phyloP scores from a whole-genome alignment of 73 alveolate species.

The Paramecium pentaurelia region DNA sequence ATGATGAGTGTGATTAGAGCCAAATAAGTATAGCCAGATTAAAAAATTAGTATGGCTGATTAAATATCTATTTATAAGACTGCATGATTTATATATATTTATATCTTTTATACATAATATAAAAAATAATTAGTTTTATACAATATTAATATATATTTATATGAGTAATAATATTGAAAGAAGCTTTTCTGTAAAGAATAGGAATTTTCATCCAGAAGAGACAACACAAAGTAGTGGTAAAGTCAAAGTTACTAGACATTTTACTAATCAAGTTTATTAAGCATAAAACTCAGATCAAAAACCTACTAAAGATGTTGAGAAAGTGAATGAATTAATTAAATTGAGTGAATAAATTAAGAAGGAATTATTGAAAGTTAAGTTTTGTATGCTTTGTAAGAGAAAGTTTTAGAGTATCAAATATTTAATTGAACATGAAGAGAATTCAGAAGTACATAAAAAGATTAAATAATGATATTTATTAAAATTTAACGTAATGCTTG shows the following conservation, averaged over 20 bases:
- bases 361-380: not conserved
- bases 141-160: not conserved
- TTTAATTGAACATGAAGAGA: not conserved
- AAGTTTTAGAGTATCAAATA: not conserved
- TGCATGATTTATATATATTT: not conserved
- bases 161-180: not conserved
- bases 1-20: constrained; percentile 29
- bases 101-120: too few species aligned
- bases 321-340: not conserved
- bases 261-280: constrained; percentile 2
- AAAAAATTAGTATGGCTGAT: not conserved
- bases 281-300: not conserved
- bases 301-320: constrained; percentile 16
- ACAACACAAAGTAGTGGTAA: not conserved
- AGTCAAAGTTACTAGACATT: constrained; percentile 5
- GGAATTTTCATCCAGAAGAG: not conserved
- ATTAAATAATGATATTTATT: not conserved
- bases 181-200: not conserved
- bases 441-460: not conserved
- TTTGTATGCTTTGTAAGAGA: not conserved
- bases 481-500: constrained; percentile 51
- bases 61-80: not conserved
- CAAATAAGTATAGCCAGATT: not conserved
- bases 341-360: not conserved
- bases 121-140: not conserved